Conservation (phyloP, 169 alveolate genomes). For the Hepatocystis sp. region DNA sequence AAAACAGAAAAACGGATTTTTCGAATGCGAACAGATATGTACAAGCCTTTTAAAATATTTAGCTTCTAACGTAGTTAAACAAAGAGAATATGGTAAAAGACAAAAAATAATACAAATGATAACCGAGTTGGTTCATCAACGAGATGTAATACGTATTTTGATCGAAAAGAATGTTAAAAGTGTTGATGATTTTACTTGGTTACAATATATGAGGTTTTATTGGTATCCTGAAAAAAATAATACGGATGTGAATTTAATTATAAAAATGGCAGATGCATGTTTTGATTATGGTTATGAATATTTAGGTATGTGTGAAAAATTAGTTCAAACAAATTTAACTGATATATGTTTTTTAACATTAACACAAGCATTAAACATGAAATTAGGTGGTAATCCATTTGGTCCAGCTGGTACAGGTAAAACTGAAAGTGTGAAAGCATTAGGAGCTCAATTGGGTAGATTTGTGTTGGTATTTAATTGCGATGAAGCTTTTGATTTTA, state of each 20-base stretch:
- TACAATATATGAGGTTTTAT: constrained; percentile 96
- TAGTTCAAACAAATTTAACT: constrained; percentile 98
- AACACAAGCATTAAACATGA: constrained; percentile 96
- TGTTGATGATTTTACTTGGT: constrained; percentile 93
- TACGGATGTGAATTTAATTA: constrained; percentile 77
- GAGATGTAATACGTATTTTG: constrained; percentile 94
- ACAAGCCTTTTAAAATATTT: constrained; percentile 84
- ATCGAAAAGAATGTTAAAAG: constrained; percentile 72
- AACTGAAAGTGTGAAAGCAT: constrained; percentile 99
- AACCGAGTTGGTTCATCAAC: constrained; percentile 96
- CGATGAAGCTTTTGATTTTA: constrained; percentile 98
- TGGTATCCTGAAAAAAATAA: constrained; percentile 87
- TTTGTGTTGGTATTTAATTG: constrained; percentile 98
- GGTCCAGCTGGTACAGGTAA: constrained; percentile 99
- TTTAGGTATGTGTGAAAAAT: constrained; percentile 96
- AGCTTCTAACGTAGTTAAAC: constrained; percentile 93
- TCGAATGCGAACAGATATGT: constrained; percentile 82
- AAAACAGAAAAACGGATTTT: constrained; percentile 68
- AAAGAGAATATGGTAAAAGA: constrained; percentile 90
- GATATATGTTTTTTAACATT: constrained; percentile 98
- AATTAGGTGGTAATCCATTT: constrained; percentile 98
- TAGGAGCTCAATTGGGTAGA: constrained; percentile 97
- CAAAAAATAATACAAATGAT: constrained; percentile 94
- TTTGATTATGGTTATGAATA: constrained; percentile 98
- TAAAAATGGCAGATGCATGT: constrained; percentile 94